Evolutionary conservation across 345 rosid species (phyloP).

Genomic region (Cochlearia excelsa): DNA sequence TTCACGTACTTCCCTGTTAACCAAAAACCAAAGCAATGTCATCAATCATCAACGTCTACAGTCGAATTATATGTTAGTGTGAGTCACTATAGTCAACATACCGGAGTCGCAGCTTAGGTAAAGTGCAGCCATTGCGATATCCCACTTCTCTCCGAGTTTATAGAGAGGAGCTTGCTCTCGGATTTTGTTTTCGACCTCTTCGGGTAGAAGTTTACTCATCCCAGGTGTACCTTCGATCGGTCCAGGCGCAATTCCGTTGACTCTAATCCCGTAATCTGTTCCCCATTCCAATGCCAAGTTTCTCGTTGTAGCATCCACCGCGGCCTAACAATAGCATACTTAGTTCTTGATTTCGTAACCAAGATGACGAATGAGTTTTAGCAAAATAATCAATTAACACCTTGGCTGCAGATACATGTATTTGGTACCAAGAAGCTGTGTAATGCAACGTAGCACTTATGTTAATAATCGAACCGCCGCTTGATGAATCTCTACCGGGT

Average conservation of each 20-base stretch:
- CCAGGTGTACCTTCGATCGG: conserved; percentile 78
- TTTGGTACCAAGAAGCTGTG: conserved; percentile 80
- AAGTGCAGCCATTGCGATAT: conserved; percentile 80
- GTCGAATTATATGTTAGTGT: not conserved
- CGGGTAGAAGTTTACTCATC: conserved; percentile 70
- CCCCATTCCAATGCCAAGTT: conserved; percentile 87
- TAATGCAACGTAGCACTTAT: conserved; percentile 80
- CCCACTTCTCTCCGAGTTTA: conserved; percentile 77
- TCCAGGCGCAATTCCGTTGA: conserved; percentile 81
- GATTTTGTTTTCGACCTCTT: conserved; percentile 50
- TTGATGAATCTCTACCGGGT: conserved; percentile 44
- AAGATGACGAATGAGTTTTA: not conserved
- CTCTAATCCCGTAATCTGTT: conserved; percentile 48
- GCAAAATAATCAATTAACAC: conserved; percentile 22
- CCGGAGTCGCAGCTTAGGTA: conserved; percentile 71
- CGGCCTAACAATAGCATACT: conserved; percentile 48
- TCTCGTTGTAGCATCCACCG: conserved; percentile 65
- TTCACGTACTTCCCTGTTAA: conserved; percentile 63
- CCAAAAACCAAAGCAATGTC: conserved; percentile 1
- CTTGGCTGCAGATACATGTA: conserved; percentile 88
- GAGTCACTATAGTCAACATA: conserved; percentile 21
- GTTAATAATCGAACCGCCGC: conserved; percentile 63
- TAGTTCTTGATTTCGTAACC: too few relatives aligned
- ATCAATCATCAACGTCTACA: not conserved
- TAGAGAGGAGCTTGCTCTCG: conserved; percentile 49